These are phyloP conservation scores for Xylaria acuta DNA, from an alignment of 495 filamentous ascomycete species.

Conservation along the genomic window DNA sequence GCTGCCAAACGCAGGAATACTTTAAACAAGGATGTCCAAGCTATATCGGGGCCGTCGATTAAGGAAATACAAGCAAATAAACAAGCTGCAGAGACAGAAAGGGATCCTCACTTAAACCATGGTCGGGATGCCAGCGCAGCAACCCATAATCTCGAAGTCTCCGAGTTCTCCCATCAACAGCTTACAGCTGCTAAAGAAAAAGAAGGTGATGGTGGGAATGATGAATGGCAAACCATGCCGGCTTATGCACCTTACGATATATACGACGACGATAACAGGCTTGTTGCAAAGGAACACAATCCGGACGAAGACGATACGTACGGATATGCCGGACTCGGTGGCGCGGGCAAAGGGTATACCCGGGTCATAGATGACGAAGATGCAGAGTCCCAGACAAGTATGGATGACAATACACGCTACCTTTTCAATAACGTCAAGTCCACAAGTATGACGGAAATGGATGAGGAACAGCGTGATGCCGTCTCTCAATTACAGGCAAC, in stretches of 20 bases:
- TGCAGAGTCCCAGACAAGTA: conserved; percentile 87
- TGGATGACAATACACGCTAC: conserved; percentile 98
- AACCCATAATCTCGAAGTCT: conserved; percentile 53
- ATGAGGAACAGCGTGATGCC: conserved; percentile 83
- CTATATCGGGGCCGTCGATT: conserved; percentile 40
- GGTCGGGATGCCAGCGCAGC: conserved; percentile 41
- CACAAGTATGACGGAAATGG: conserved; percentile 60
- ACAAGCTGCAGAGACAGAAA: conserved; percentile 33
- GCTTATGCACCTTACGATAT: conserved; percentile 89
- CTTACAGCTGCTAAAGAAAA: conserved; percentile 61
- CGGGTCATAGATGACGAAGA: conserved; percentile 93
- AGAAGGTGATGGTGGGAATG: conserved; percentile 61
- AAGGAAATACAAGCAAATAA: conserved; percentile 37
- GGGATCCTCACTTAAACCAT: conserved; percentile 29
- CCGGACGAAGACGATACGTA: conserved; percentile 75
- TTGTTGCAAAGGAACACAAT: conserved; percentile 78
- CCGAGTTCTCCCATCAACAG: conserved; percentile 92
- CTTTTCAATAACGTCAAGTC: conserved; percentile 76
- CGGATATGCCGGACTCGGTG: conserved; percentile 76
- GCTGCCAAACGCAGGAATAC: conserved; percentile 29
- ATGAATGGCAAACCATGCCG: conserved; percentile 91
- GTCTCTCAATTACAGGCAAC: conserved; percentile 93
- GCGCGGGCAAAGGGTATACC: conserved; percentile 94
- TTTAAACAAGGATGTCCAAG: conserved; percentile 33
- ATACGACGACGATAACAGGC: conserved; percentile 90